Base-by-base conservation (phyloP, 768 basidiomycete genomes). In the Boletus coccyginus region DNA sequence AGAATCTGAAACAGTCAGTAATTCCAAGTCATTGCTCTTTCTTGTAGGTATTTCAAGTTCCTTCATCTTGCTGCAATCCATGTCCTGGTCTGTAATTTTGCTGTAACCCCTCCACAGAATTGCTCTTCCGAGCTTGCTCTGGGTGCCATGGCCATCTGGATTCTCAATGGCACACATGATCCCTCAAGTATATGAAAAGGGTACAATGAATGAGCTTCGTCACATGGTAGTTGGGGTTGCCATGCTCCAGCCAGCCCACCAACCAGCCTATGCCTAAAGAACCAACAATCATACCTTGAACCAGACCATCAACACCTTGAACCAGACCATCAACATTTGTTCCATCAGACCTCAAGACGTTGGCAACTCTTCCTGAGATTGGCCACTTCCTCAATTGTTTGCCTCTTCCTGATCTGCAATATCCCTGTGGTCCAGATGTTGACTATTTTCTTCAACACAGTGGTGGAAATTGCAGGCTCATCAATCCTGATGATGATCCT, bases 391-490 rank as follows among this genome's bases (percentile, higher is more conserved):
- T 56, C 0, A 12, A 57, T 17, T 35, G 52, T 3, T 7, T 60
- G 1, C 56, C 52, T 9, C 1, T 53, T 36, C 56, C 52, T 7
- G 7, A 33, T 3, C 21, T 16, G 0, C 8, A 8, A 7, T 21
- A 32, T 5, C 49, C 49, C 17, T 46, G 19, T 5, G 60, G 60
- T 27, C 33, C 46, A 14, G 60, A 61, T 31, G 54, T 61, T 0
- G 40, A 55, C 1, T 35, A 52, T 17, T 61, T 55, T 24, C 3
- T 21, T 21, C 29, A 10, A 7, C 50, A 53, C 48, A 51, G 50
- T 1, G 56, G 51, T 1, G 56, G 56, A 5, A 57, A 42, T 27
- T 39, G 4, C 24, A 1, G 14, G 13, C 32, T 11, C 32, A 9
- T 32, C 32, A 0, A 12, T 16, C 36, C 12, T 2, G 36, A 46